Conservation (phyloP, 106 monocot species). For the Phalaenopsis aphrodite region DNA sequence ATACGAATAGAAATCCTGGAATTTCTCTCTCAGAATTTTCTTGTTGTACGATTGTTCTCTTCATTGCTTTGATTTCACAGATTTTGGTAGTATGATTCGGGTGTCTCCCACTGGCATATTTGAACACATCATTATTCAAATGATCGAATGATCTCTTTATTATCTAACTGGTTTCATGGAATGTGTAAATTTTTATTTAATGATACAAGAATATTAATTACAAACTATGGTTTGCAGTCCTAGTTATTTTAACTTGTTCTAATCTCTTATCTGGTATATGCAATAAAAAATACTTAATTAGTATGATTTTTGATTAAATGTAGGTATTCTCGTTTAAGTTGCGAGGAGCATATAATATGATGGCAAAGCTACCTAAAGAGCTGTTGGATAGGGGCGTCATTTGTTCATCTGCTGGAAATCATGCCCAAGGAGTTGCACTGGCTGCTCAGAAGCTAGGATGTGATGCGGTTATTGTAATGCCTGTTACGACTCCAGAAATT, state of each 20-base stretch:
- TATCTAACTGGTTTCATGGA: background rate
- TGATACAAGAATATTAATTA: background rate
- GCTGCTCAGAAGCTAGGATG: slow-evolving; percentile 64
- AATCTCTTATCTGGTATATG: background rate
- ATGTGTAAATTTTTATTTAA: background rate
- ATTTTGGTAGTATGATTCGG: too few species aligned
- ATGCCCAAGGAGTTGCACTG: slow-evolving; percentile 96
- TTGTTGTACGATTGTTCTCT: too few species aligned
- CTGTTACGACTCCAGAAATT: slow-evolving; percentile 94
- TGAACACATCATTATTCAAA: too few species aligned
- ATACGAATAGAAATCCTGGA: too few species aligned
- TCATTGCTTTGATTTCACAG: too few species aligned
- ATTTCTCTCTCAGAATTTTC: too few species aligned
- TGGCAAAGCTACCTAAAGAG: slow-evolving; percentile 78
- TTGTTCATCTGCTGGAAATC: slow-evolving; percentile 98
- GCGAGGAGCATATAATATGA: slow-evolving; percentile 98
- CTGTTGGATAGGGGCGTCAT: slow-evolving; percentile 78
- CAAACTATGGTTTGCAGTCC: background rate
- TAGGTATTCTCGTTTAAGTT: slow-evolving; percentile 98
- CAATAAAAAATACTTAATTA: background rate
- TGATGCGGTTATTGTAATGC: slow-evolving; percentile 95
- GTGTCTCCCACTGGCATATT: too few species aligned
- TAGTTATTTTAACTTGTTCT: background rate
- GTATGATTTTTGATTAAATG: background rate
- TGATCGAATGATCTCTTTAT: background rate